phyloP scores from a whole-genome alignment of 108 stramenopile species.

The Schizochytrium sp. region DNA sequence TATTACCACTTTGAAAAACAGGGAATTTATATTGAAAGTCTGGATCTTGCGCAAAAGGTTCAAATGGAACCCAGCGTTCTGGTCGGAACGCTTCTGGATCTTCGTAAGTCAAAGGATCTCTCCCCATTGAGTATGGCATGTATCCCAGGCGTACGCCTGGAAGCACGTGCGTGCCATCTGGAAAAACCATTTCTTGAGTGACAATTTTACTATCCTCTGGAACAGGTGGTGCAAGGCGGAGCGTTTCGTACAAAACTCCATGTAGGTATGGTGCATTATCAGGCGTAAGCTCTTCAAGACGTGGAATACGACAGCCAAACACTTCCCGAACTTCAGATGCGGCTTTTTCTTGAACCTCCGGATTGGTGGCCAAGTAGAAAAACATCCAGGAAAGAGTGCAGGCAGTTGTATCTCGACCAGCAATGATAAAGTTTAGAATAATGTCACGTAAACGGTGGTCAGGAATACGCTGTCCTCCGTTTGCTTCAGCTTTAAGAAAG shows the following conservation, averaged over 20 bases:
- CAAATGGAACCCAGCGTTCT: slow-evolving; percentile 70
- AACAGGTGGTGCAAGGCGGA: slow-evolving; percentile 68
- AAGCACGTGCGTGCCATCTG: slow-evolving; percentile 73
- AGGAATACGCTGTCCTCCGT: slow-evolving; percentile 36
- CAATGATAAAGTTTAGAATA: slow-evolving; percentile 73
- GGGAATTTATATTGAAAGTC: slow-evolving; percentile 61
- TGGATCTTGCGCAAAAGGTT: slow-evolving; percentile 60
- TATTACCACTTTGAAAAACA: slow-evolving; percentile 70
- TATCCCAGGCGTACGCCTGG: slow-evolving; percentile 65
- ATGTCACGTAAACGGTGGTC: slow-evolving; percentile 71
- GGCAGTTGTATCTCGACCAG: slow-evolving; percentile 78
- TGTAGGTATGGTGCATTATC: slow-evolving; percentile 4
- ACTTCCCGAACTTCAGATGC: slow-evolving; percentile 65
- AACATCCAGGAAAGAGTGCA: slow-evolving; percentile 74
- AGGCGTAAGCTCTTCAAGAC: background rate
- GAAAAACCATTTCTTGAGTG: slow-evolving; percentile 69
- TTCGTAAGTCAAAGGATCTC: slow-evolving; percentile 65
- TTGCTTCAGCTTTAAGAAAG: slow-evolving; percentile 13
- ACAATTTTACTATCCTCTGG: slow-evolving; percentile 68
- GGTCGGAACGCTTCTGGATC: slow-evolving; percentile 69
- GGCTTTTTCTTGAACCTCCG: slow-evolving; percentile 65
- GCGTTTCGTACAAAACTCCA: slow-evolving; percentile 52
- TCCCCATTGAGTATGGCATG: slow-evolving; percentile 68
- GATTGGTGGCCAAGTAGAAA: slow-evolving; percentile 71
- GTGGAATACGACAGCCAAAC: slow-evolving; percentile 30